These are phyloP conservation scores for Petunia secreta DNA, from an alignment of 257 asterid species.

Conservation along the genomic window DNA sequence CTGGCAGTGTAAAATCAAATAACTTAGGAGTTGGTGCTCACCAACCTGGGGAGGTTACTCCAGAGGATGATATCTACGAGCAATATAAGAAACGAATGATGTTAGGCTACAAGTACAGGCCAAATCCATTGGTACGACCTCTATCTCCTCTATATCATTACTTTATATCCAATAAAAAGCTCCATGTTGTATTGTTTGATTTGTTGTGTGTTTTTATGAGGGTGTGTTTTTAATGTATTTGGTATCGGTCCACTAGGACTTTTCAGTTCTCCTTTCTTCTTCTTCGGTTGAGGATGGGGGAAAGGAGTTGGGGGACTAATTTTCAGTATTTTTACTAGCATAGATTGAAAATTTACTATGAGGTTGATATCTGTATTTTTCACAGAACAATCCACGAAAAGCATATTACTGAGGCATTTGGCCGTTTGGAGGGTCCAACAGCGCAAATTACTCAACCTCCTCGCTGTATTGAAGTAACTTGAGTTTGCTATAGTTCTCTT, in stretches of 20 bases:
- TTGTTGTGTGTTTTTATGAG: too few species aligned
- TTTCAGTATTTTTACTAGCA: background rate
- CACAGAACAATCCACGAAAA: slow-evolving; percentile 84
- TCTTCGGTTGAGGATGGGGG: too few species aligned
- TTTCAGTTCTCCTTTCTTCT: too few species aligned
- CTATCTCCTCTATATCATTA: background rate
- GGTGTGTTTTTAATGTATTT: too few species aligned
- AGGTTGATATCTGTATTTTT: slow-evolving; percentile 19
- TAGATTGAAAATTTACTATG: background rate
- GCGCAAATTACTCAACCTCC: background rate
- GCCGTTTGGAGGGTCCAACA: background rate
- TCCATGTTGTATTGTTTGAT: too few species aligned
- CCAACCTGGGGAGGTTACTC: slow-evolving; percentile 83
- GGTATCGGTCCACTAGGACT: too few species aligned
- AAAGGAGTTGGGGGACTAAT: background rate
- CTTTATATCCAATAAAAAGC: too few species aligned
- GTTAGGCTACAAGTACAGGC: slow-evolving; percentile 89
- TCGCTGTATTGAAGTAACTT: slow-evolving; percentile 2
- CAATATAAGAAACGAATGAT: slow-evolving; percentile 97
- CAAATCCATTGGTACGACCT: slow-evolving; percentile 78
- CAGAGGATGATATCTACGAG: slow-evolving; percentile 92
- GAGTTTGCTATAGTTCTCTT: slow-evolving; percentile 7
- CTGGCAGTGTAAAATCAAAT: slow-evolving; percentile 78
- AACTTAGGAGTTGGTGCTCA: slow-evolving; percentile 93
- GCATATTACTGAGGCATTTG: slow-evolving; percentile 53